Conservation (phyloP, 345 rosid genomes). For the Gynandropsis gynandra region DNA sequence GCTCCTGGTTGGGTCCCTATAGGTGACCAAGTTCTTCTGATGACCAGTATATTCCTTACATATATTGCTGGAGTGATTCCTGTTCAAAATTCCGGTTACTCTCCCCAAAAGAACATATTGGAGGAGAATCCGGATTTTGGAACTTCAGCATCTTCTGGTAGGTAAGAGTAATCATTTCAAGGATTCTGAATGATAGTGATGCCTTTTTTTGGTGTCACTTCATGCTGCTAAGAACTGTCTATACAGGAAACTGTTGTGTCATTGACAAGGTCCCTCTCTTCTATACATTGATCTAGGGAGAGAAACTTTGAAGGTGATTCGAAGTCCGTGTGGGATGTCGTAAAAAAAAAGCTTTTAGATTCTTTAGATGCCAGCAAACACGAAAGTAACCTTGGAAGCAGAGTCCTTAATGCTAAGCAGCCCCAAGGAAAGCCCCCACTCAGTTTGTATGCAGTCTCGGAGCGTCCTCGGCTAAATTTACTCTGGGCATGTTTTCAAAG, state of each 20-base stretch:
- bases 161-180: no score
- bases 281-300: conserved; percentile 33
- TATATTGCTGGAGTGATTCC: conserved; percentile 85
- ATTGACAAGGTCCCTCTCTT: conserved; percentile 10
- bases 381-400: conserved; percentile 33
- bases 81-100: conserved; percentile 30
- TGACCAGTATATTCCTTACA: conserved; percentile 66
- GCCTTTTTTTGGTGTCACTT: conserved; percentile 1
- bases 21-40: conserved; percentile 65
- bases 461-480: conserved; percentile 57
- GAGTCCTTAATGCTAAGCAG: conserved; percentile 39
- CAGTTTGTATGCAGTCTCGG: conserved; percentile 64
- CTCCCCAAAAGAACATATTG: conserved; percentile 30
- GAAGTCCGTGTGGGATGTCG: conserved; percentile 52
- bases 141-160: conserved; percentile 84
- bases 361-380: conserved; percentile 48
- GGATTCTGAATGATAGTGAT: no score
- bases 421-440: conserved; percentile 38
- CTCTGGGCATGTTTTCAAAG: conserved; percentile 66
- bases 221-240: not conserved
- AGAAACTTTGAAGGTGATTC: conserved; percentile 31
- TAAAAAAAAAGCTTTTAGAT: conserved; percentile 62
- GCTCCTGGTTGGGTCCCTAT: conserved; percentile 49
- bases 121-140: no score
- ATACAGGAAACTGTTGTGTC: conserved; percentile 9